Base-by-base conservation (phyloP, 305 asterid species). In the Striga hermonthica region DNA sequence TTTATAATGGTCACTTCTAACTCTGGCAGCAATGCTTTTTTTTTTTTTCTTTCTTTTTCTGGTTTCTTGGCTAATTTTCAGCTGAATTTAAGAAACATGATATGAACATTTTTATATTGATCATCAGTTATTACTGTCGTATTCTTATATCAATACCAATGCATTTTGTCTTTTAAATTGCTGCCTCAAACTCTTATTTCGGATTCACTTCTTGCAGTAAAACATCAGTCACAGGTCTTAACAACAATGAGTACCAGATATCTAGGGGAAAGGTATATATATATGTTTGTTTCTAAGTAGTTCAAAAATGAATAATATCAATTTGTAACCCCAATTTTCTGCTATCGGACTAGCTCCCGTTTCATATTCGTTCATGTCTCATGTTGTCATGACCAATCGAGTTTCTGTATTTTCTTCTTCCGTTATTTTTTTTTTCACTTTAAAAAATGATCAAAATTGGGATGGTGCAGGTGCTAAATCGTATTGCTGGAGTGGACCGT, bases 181-280 rank as follows among this genome's bases (percentile, higher is more conserved):
- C 56, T 52, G 43, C 43, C 47, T 39, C 59, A 34, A 65, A 49
- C 60, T 63, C 76, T 67, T 55, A 66, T 52, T 71, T 78, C 4
- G 34, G 68, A 12, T 67, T 65, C 50, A 57, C 60, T 37, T 78
- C 35, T 74, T 78, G 85, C 95, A 92, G 98, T 74, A 73, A 66
- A 65, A 84, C 97, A 66, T 84, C 91, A 43, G 79, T 92, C 60
- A 92, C 91, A 3, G 98, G 97, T 68, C 85, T 92, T 68, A 92
- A 92, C 85, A 92, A 90, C 81, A 92, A 87, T 56, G 98, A 89
- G 74, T 89, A 92, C 78, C 98, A 92, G 82, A 92, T 92, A 70
- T 57, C 91, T 6, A 78, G 97, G 65, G 98, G 97, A 82, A 79
- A 83, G 89, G 98, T 92, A 78, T 62, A 34, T 62, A 34, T 22